Percentiles rank a stretch among this genome's conserved stretches.
phyloP scores from a whole-genome alignment of 2,329 filamentous ascomycete genomes.

The Elsinoe australis region DNA sequence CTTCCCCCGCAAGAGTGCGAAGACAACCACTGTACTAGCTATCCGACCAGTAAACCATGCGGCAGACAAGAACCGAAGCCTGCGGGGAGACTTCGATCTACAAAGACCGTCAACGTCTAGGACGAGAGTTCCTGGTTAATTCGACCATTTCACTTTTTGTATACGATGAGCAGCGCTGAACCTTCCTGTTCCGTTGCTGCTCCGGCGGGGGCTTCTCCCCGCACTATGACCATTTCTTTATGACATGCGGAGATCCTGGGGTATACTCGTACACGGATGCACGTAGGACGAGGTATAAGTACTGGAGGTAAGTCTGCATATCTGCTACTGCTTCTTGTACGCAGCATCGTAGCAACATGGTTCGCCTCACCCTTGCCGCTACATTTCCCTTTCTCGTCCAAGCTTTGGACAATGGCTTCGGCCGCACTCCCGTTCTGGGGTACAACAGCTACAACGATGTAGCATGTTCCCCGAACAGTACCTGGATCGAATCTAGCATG shows the following conservation, averaged over 20 bases:
- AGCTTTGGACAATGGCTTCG: slow-evolving; percentile 26
- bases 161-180: background rate
- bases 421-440: slow-evolving; percentile 25
- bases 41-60: no score
- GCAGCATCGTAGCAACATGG: background rate
- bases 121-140: no score
- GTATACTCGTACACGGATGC: background rate
- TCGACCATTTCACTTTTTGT: no score
- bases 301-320: background rate
- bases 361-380: background rate
- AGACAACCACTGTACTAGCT: no score
- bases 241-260: slow-evolving; percentile 12
- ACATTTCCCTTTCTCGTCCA: background rate
- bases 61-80: no score
- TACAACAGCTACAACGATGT: slow-evolving; percentile 27
- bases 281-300: background rate
- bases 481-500: slow-evolving; percentile 22
- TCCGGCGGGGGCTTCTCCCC: slow-evolving; percentile 17
- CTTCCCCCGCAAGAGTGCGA: no score
- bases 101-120: no score
- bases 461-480: slow-evolving; percentile 23
- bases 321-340: no score
- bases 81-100: background rate
- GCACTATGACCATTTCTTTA: background rate
- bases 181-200: slow-evolving; percentile 8